Conservation (phyloP, 257 asterid species). For the Capsicum chinense region DNA sequence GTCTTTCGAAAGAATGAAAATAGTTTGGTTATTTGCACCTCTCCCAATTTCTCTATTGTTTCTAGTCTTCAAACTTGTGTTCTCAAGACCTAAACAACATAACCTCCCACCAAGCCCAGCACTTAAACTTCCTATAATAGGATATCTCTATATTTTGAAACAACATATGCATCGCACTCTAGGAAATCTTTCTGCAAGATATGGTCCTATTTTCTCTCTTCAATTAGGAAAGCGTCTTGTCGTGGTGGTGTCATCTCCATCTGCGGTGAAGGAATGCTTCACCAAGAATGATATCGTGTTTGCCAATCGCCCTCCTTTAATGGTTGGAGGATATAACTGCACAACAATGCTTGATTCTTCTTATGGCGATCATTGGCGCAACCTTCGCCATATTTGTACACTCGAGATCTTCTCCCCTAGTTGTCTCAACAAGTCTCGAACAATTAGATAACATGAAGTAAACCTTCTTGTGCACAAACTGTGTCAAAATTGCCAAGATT, state of each 20-base stretch:
- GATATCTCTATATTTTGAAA: constrained; percentile 43
- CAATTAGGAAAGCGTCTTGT: constrained; percentile 43
- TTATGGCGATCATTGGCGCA: too few species aligned
- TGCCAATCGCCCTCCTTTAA: constrained; percentile 31
- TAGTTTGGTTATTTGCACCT: background rate
- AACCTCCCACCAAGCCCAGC: too few species aligned
- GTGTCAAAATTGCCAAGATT: constrained; percentile 2
- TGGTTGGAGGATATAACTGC: constrained; percentile 38
- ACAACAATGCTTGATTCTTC: constrained; percentile 20
- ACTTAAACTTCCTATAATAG: constrained; percentile 23
- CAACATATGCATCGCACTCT: constrained; percentile 37
- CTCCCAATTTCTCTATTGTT: background rate
- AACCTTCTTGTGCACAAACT: too few species aligned
- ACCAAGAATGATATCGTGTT: too few species aligned
- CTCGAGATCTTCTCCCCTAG: too few species aligned
- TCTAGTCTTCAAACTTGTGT: constrained; percentile 16
- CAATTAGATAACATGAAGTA: too few species aligned
- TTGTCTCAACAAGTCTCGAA: too few species aligned
- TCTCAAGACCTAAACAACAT: background rate
- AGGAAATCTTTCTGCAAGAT: constrained; percentile 31
- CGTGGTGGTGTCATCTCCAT: constrained; percentile 47
- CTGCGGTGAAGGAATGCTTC: constrained; percentile 40
- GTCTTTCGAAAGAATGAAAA: background rate
- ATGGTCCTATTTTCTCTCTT: constrained; percentile 46
- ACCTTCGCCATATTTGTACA: too few species aligned